Percentiles rank a stretch among this genome's conserved stretches.
phyloP scores from a whole-genome alignment of 495 filamentous ascomycete species.

The Neurospora discreta region DNA sequence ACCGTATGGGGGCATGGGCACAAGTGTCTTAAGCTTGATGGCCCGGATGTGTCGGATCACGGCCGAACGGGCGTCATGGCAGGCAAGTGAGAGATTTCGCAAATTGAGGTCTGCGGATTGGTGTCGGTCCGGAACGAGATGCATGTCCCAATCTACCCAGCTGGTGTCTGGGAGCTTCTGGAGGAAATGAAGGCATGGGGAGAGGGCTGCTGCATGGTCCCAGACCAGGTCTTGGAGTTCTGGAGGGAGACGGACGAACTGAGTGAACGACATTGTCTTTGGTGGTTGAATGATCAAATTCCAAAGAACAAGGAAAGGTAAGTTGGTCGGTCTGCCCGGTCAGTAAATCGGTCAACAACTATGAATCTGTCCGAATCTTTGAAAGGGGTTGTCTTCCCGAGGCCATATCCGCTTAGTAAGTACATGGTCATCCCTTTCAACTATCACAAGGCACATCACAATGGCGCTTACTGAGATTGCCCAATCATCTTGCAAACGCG shows the following conservation, averaged over 20 bases:
- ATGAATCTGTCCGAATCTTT: too few relatives aligned
- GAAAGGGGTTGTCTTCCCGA: neutral
- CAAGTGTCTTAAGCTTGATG: conserved; percentile 1
- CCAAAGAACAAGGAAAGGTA: neutral
- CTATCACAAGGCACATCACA: neutral
- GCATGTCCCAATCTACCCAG: conserved; percentile 10
- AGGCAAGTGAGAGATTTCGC: conserved; percentile 10
- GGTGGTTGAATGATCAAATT: conserved; percentile 6
- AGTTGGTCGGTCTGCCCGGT: neutral
- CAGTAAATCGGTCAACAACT: too few relatives aligned
- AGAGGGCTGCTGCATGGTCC: conserved; percentile 9
- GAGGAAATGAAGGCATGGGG: conserved; percentile 15
- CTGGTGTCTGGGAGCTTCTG: conserved; percentile 41
- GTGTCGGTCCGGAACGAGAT: conserved; percentile 19
- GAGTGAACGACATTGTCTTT: conserved; percentile 23
- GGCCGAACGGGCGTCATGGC: neutral
- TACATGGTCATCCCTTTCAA: neutral
- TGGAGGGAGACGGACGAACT: conserved; percentile 11
- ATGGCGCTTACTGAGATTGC: neutral
- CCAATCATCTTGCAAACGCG: neutral
- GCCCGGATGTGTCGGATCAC: neutral
- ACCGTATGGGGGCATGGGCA: conserved; percentile 11
- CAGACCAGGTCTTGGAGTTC: conserved; percentile 18
- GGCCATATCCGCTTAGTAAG: neutral
- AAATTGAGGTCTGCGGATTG: conserved; percentile 22